These are phyloP conservation scores for Chaetomium tenue DNA, from an alignment of 495 filamentous ascomycete species.

Conservation along the genomic window DNA sequence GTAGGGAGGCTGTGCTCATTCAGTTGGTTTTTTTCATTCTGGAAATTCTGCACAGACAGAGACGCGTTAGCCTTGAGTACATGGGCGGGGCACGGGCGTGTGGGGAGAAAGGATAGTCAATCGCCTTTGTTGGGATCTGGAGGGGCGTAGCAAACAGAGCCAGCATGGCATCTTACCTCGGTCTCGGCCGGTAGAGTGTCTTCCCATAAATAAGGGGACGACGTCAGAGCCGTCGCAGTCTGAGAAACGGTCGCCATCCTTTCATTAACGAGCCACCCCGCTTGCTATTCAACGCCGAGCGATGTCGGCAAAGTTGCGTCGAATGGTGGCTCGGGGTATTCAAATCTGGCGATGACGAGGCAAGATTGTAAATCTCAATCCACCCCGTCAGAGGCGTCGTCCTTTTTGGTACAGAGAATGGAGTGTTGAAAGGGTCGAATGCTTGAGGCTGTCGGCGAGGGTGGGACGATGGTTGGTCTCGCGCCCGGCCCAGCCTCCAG, in stretches of 20 bases:
- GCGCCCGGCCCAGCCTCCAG: slow-evolving; percentile 23
- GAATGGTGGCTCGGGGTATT: neutral
- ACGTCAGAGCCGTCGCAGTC: slow-evolving; percentile 49
- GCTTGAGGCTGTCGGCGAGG: slow-evolving; percentile 16
- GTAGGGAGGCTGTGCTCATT: slow-evolving; percentile 25
- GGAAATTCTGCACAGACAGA: slow-evolving; percentile 18
- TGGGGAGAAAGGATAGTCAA: neutral
- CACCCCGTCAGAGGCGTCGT: too few relatives aligned
- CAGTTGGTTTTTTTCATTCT: slow-evolving; percentile 24
- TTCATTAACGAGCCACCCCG: slow-evolving; percentile 18
- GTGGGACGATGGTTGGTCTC: slow-evolving; percentile 4
- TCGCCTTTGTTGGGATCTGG: slow-evolving; percentile 8
- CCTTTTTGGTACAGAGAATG: neutral
- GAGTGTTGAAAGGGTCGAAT: neutral
- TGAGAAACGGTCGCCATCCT: slow-evolving; percentile 57
- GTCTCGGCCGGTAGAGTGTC: slow-evolving; percentile 41
- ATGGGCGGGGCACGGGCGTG: neutral
- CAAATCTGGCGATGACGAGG: neutral
- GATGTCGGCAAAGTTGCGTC: slow-evolving; percentile 11
- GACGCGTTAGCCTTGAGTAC: slow-evolving; percentile 12
- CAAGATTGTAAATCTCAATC: neutral
- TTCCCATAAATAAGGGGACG: slow-evolving; percentile 54
- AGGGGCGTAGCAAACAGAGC: slow-evolving; percentile 4
- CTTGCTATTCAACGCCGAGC: slow-evolving; percentile 16
- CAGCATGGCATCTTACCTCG: slow-evolving; percentile 37